Evolutionary conservation across 129 eudicot species (phyloP).

Genomic region (Dittrichia graveolens): DNA sequence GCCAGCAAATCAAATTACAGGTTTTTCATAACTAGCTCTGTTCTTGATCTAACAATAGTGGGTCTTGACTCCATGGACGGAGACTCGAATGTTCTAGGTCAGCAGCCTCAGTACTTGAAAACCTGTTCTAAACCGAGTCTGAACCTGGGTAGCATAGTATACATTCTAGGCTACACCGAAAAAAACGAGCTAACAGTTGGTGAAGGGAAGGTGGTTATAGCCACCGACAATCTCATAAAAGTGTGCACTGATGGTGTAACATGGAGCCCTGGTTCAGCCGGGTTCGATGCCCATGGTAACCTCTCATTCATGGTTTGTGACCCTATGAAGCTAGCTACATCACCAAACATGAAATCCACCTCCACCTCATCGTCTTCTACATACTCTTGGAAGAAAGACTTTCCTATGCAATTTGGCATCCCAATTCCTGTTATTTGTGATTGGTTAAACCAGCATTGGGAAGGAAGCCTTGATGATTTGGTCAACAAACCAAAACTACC

Average conservation of each 20-base stretch:
- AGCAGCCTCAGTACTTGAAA: conserved; percentile 76
- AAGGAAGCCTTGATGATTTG: conserved; percentile 85
- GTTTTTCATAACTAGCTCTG: conserved; percentile 92
- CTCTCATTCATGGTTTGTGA: conserved; percentile 97
- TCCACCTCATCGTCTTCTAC: conserved; percentile 77
- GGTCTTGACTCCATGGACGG: conserved; percentile 80
- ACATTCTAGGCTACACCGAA: conserved; percentile 70
- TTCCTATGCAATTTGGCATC: conserved; percentile 88
- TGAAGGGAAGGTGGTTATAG: conserved; percentile 91
- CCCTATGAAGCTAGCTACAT: conserved; percentile 94
- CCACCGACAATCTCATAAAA: conserved; percentile 92
- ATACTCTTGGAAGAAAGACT: conserved; percentile 77
- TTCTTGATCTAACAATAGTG: conserved; percentile 94
- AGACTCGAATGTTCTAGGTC: conserved; percentile 50
- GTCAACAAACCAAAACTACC: conserved; percentile 82
- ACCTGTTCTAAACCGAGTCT: conserved; percentile 70
- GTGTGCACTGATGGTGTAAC: conserved; percentile 76
- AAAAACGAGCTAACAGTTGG: conserved; percentile 72
- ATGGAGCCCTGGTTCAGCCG: conserved; percentile 97
- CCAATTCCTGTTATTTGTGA: conserved; percentile 88
- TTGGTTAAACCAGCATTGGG: conserved; percentile 98
- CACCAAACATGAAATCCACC: conserved; percentile 77
- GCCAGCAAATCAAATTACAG: conserved; percentile 44
- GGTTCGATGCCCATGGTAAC: conserved; percentile 82
- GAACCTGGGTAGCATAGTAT: conserved; percentile 73